Evolutionary conservation across 192 early-diverging fungal genomes (phyloP), one percentile per base, ranked within the genome.

Genomic region (Gamsiella multidivaricata): DNA sequence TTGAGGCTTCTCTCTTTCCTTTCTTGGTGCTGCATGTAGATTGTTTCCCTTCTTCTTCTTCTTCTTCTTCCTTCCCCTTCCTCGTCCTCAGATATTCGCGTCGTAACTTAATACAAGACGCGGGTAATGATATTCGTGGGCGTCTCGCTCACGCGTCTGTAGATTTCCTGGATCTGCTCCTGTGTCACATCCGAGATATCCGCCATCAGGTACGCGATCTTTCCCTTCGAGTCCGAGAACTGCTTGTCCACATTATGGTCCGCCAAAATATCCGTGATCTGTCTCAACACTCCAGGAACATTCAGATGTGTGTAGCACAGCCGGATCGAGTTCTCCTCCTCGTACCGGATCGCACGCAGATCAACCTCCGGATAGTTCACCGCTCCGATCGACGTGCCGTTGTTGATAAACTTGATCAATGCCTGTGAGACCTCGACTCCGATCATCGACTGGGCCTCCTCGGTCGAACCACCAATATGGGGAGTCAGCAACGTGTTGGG

Each of bases 241-340:
- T 99, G 98, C 88, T 98, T 98, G 75, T 98, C 96, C 54, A 99
- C 97, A 70, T 99, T 98, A 73, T 92, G 96, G 54, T 95, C 91
- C 28, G 92, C 89, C 65, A 99, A 86, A 55, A 98, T 92, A 71
- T 95, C 94, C 86, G 98, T 99, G 88, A 99, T 97, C 39, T 66
- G 53, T 26, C 67, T 32, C 61, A 78, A 50, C 9, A 82, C 82
- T 51, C 80, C 82, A 22, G 82, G 82, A 4, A 83, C 78, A 65
- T 83, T 83, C 33, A 57, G 87, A 84, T 99, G 98, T 29, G 91
- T 91, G 81, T 97, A 97, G 60, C 97, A 85, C 15, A 99, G 82
- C 80, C 98, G 94, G 41, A 97, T 88, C 34, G 90, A 90, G 55
- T 89, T 90, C 47, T 81, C 80, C 33, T 95, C 89, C 47, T 64